Evolutionary conservation across 257 asterid species (phyloP).

Genomic region (Solanum pinnatisectum): DNA sequence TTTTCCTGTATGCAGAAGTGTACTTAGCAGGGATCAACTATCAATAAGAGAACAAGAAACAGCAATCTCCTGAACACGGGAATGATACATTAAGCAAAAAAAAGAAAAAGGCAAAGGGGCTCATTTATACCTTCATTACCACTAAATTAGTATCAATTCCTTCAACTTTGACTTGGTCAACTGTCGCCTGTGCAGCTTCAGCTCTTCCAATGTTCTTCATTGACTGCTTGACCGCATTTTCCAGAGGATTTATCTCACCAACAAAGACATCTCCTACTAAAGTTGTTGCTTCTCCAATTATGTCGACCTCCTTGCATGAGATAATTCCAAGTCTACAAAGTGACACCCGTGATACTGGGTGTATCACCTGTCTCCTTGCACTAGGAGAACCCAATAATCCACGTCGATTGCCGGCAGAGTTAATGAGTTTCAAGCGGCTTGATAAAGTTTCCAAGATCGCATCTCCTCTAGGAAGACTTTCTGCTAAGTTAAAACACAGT

Average conservation of each 20-base stretch:
- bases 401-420: slow-evolving; percentile 17
- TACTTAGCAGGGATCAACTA: neutral
- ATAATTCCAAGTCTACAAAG: slow-evolving; percentile 54
- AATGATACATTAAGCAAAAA: neutral
- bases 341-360: slow-evolving; percentile 48
- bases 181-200: slow-evolving; percentile 90
- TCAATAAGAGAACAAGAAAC: slow-evolving; percentile 6
- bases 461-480: slow-evolving; percentile 92
- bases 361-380: slow-evolving; percentile 28
- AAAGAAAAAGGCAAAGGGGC: neutral
- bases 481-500: slow-evolving; percentile 89
- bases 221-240: slow-evolving; percentile 65
- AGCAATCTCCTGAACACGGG: slow-evolving; percentile 2
- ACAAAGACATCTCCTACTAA: slow-evolving; percentile 47
- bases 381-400: slow-evolving; percentile 45
- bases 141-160: slow-evolving; percentile 84
- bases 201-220: slow-evolving; percentile 67
- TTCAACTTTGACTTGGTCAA: slow-evolving; percentile 89
- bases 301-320: slow-evolving; percentile 29
- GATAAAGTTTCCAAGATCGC: slow-evolving; percentile 58
- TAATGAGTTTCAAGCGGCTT: slow-evolving; percentile 38
- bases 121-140: slow-evolving; percentile 59
- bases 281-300: slow-evolving; percentile 31
- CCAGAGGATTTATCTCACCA: slow-evolving; percentile 80
- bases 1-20: neutral